A percentile compares a stretch with the other conserved stretches of the same genome.
Conservation (phyloP, 2,329 filamentous ascomycete species). For the Penicillium sp. region DNA sequence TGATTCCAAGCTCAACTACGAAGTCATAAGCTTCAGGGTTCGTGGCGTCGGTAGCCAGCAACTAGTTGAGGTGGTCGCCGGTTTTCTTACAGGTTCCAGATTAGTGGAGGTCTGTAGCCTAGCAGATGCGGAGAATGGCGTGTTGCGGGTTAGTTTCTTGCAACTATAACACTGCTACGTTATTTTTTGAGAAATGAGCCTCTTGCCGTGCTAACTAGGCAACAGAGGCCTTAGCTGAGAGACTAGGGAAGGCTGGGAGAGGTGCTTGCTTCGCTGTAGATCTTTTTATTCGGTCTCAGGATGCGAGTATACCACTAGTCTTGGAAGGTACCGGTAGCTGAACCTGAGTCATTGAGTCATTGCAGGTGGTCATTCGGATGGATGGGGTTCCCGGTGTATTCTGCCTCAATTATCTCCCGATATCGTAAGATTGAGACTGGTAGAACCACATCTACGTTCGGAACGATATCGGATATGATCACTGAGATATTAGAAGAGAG, state of each 20-base stretch:
- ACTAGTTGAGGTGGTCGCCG: conserved; percentile 60
- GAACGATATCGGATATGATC: neutral
- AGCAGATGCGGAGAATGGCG: conserved; percentile 55
- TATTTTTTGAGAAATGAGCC: neutral
- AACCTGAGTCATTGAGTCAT: neutral
- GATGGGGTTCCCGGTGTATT: neutral
- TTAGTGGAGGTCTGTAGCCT: conserved; percentile 56
- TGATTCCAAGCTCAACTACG: conserved; percentile 72
- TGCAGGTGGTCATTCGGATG: neutral
- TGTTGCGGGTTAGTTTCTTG: conserved; percentile 65
- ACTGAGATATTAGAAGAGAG: neutral
- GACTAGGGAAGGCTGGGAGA: conserved; percentile 16
- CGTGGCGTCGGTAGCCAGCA: conserved; percentile 52
- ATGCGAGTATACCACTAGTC: neutral
- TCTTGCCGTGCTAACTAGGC: conserved; percentile 8
- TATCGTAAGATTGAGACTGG: neutral
- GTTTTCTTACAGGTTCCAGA: conserved; percentile 58
- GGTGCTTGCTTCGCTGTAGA: conserved; percentile 9
- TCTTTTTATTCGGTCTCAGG: neutral
- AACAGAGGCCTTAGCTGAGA: conserved; percentile 19
- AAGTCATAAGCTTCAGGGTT: conserved; percentile 65
- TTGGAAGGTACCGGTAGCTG: neutral
- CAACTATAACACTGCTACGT: conserved; percentile 68
- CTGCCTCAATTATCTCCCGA: neutral
- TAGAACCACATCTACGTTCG: neutral